A percentile compares a stretch with the other conserved stretches of the same genome.
phyloP scores from a whole-genome alignment of 805 yeast genomes.

The Wickerhamiella nectarea region DNA sequence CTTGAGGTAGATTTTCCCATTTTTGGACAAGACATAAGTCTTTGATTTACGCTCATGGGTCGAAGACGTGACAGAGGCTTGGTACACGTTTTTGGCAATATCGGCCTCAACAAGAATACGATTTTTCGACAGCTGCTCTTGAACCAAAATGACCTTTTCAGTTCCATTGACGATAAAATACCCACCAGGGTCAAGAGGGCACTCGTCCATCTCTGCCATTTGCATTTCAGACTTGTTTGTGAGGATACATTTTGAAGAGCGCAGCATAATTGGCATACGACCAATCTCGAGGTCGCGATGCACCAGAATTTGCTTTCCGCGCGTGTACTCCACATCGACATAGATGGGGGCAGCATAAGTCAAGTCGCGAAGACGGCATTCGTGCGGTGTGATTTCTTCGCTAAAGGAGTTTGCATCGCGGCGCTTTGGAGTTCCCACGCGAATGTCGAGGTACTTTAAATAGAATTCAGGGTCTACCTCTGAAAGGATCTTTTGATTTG shows the following conservation, averaged over 20 bases:
- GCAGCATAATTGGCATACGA: constrained; percentile 95
- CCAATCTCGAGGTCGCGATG: constrained; percentile 89
- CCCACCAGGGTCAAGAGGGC: constrained; percentile 98
- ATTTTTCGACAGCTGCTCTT: constrained; percentile 91
- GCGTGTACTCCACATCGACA: constrained; percentile 93
- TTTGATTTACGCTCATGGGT: constrained; percentile 97
- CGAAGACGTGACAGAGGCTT: constrained; percentile 94
- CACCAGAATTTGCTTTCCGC: constrained; percentile 84
- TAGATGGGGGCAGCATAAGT: constrained; percentile 91
- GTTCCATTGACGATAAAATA: constrained; percentile 96
- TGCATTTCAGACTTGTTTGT: constrained; percentile 61
- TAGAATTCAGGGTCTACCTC: constrained; percentile 98
- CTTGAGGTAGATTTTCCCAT: constrained; percentile 76
- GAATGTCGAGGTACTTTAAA: constrained; percentile 78
- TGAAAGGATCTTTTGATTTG: constrained; percentile 75
- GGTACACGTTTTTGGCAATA: constrained; percentile 84
- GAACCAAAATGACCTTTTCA: constrained; percentile 90
- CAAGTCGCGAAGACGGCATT: constrained; percentile 85
- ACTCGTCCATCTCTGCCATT: constrained; percentile 84
- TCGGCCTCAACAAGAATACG: constrained; percentile 98
- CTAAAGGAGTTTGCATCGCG: constrained; percentile 26
- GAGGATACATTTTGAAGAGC: constrained; percentile 82
- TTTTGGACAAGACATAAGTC: constrained; percentile 87
- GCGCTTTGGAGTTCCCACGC: constrained; percentile 53
- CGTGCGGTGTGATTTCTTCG: constrained; percentile 53